phyloP scores from a whole-genome alignment of 225 moss, liverwort and hornwort genomes.

The Takakia lepidozioides region DNA sequence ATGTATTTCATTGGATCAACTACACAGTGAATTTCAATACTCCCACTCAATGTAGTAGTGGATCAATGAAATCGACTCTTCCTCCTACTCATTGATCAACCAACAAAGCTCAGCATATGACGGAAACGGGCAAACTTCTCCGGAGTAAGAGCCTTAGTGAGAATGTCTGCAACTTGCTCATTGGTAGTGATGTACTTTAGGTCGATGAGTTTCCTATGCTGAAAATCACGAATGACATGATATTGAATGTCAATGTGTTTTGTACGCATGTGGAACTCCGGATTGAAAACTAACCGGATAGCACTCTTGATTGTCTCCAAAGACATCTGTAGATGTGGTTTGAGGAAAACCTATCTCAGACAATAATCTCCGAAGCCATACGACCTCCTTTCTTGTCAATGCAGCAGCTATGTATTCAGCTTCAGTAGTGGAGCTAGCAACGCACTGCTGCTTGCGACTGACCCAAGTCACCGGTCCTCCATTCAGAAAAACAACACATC shows the following conservation, averaged over 20 bases:
- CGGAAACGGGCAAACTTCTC: not conserved
- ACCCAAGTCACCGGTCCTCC: too few relatives aligned
- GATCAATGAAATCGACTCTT: too few relatives aligned
- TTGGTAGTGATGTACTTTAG: not conserved
- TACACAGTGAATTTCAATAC: too few relatives aligned
- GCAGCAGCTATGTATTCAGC: not conserved
- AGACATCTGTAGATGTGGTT: not conserved
- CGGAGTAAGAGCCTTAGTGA: not conserved
- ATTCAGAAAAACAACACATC: not conserved
- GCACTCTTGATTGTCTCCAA: not conserved
- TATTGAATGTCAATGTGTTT: not conserved
- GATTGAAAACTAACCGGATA: not conserved
- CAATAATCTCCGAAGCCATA: not conserved
- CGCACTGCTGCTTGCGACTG: not conserved
- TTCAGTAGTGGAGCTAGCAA: not conserved
- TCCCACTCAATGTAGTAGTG: too few relatives aligned
- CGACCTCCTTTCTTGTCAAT: not conserved
- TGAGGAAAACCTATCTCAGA: not conserved
- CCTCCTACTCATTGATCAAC: not conserved
- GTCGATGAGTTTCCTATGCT: not conserved
- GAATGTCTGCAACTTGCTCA: not conserved
- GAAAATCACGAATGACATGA: not conserved
- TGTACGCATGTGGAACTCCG: not conserved
- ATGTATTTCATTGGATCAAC: too few relatives aligned
- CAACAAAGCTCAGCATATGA: not conserved